phyloP scores from a whole-genome alignment of 768 basidiomycete species.

The Chalciporus piperatus region DNA sequence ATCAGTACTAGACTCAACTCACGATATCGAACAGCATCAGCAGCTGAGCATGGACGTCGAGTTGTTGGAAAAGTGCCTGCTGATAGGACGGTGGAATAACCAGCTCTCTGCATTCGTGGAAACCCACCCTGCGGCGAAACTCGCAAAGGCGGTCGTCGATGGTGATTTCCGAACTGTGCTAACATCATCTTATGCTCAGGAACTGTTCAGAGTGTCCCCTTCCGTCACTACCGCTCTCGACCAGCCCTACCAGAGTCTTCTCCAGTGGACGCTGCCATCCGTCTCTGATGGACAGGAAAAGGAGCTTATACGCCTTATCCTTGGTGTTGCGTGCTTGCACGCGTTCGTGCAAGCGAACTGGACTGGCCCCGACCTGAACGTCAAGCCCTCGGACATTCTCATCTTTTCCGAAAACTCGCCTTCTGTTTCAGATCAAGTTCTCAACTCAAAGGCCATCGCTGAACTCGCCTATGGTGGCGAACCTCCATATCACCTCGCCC shows the following conservation, averaged over 20 bases:
- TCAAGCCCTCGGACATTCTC: slow-evolving; percentile 44
- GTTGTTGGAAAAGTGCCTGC: slow-evolving; percentile 52
- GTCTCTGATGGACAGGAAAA: slow-evolving; percentile 36
- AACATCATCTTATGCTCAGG: slow-evolving; percentile 42
- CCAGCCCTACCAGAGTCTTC: slow-evolving; percentile 37
- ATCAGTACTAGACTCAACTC: neutral
- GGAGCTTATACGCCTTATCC: slow-evolving; percentile 56
- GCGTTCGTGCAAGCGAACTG: slow-evolving; percentile 93
- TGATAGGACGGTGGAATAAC: slow-evolving; percentile 48
- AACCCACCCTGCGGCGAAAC: slow-evolving; percentile 25
- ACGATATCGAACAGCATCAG: neutral
- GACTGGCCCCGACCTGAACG: slow-evolving; percentile 86
- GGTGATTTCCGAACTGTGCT: slow-evolving; percentile 57
- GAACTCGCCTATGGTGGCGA: slow-evolving; percentile 86
- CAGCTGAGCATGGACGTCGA: slow-evolving; percentile 18
- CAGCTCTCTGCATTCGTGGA: slow-evolving; percentile 21
- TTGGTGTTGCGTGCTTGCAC: slow-evolving; percentile 81
- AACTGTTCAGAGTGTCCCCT: slow-evolving; percentile 35
- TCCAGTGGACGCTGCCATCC: slow-evolving; percentile 30
- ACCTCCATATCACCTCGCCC: slow-evolving; percentile 91
- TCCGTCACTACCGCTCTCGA: slow-evolving; percentile 34
- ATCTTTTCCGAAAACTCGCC: slow-evolving; percentile 32
- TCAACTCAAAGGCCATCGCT: slow-evolving; percentile 67
- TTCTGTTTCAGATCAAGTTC: slow-evolving; percentile 40
- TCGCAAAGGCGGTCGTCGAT: slow-evolving; percentile 56